Evolutionary conservation across 371 early-diverging fungal genomes (phyloP).

Genomic region (Mucor ambiguus): DNA sequence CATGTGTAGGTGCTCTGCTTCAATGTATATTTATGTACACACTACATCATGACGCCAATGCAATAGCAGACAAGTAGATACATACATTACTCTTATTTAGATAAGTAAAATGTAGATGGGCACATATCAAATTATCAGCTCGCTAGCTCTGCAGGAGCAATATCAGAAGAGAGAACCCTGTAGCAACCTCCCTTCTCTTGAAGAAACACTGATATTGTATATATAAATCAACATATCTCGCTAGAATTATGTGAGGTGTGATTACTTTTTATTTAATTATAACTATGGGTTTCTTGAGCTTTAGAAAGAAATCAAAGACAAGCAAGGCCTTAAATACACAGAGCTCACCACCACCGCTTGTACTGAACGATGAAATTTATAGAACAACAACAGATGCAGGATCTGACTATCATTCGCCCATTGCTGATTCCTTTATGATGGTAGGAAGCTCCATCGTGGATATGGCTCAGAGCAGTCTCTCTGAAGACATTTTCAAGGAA

Average conservation of each 20-base stretch:
- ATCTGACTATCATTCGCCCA: background rate
- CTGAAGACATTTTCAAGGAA: conserved; percentile 20
- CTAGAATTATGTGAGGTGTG: background rate
- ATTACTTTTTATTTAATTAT: background rate
- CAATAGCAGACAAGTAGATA: background rate
- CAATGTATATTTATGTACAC: background rate
- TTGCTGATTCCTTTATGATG: conserved; percentile 9
- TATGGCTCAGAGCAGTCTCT: conserved; percentile 12
- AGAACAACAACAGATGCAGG: background rate
- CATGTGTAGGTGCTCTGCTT: background rate
- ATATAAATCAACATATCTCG: background rate
- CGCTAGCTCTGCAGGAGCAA: background rate
- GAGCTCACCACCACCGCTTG: background rate
- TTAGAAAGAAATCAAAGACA: conserved; percentile 7
- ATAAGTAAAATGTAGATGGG: background rate
- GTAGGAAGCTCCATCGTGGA: background rate
- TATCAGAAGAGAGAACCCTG: background rate
- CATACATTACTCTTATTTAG: background rate
- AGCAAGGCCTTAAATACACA: background rate
- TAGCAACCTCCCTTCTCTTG: background rate
- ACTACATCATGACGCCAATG: background rate
- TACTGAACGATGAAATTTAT: background rate
- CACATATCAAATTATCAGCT: background rate
- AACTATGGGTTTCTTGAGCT: conserved; percentile 18
- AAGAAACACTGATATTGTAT: background rate